Evolutionary conservation across 2,329 filamentous ascomycete genomes (phyloP).

Genomic region (Calonectria naviculata): DNA sequence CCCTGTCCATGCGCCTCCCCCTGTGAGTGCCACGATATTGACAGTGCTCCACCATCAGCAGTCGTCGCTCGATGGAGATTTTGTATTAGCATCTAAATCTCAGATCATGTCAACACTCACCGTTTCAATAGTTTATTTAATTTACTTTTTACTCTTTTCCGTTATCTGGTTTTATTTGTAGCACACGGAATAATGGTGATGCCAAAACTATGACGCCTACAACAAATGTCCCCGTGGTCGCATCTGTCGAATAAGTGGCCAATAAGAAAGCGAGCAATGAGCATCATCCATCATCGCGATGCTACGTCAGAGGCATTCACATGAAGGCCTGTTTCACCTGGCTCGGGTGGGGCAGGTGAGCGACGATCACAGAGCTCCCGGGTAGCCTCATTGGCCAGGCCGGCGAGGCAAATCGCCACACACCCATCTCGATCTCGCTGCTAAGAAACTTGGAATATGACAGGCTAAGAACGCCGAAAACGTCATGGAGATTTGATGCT

Average conservation of each 20-base stretch:
- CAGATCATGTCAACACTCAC: too few relatives aligned
- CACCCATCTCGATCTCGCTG: neutral
- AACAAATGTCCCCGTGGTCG: neutral
- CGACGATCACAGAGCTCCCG: neutral
- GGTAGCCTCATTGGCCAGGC: neutral
- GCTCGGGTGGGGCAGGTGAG: neutral
- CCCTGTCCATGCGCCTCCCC: too few relatives aligned
- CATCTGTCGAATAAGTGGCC: neutral
- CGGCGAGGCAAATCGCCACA: neutral
- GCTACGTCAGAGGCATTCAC: neutral
- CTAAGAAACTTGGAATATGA: conserved; percentile 34
- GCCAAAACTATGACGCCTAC: neutral
- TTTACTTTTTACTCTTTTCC: too few relatives aligned
- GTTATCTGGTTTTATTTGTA: too few relatives aligned
- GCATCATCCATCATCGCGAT: neutral
- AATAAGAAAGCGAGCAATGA: neutral
- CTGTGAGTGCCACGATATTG: too few relatives aligned
- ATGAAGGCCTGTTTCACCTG: neutral
- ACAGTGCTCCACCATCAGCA: too few relatives aligned
- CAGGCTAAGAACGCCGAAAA: conserved; percentile 21
- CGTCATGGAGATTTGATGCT: conserved; percentile 28
- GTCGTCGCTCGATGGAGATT: too few relatives aligned
- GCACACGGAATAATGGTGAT: too few relatives aligned
- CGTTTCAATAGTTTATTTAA: too few relatives aligned
- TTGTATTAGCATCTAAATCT: too few relatives aligned